Conservation (phyloP, 139 green algal species). For the Picochlorum sp. region DNA sequence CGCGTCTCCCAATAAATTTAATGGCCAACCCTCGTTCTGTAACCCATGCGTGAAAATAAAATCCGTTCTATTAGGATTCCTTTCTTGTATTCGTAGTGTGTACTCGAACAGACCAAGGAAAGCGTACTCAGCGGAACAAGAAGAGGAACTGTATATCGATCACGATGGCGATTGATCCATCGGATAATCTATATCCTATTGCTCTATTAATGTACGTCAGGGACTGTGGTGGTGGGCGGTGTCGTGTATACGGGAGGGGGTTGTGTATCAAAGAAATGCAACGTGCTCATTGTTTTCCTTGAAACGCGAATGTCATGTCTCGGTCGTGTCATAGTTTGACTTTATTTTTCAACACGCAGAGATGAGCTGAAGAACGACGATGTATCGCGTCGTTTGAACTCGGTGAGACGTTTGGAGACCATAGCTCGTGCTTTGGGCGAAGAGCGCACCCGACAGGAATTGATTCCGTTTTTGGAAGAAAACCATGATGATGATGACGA, state of each 20-base stretch:
- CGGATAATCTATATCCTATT: slow-evolving; percentile 63
- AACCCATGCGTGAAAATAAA: no score
- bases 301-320: background rate
- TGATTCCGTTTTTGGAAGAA: slow-evolving; percentile 96
- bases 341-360: slow-evolving; percentile 35
- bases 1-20: no score
- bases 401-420: slow-evolving; percentile 76
- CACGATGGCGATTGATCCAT: slow-evolving; percentile 20
- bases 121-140: no score
- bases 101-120: no score
- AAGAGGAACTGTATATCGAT: background rate
- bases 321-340: no score
- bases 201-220: slow-evolving; percentile 72
- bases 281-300: background rate
- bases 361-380: slow-evolving; percentile 93
- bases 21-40: no score
- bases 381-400: slow-evolving; percentile 83
- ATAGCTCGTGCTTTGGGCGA: slow-evolving; percentile 93
- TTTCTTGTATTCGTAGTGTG: no score
- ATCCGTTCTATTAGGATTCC: no score
- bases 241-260: background rate
- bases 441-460: slow-evolving; percentile 84
- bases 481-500: slow-evolving; percentile 90
- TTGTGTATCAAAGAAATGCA: background rate
- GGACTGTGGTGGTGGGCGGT: background rate